Percentiles rank a stretch among this genome's conserved stretches.
Conservation (phyloP, 2,329 filamentous ascomycete genomes). For the Aspergillus tubingensis region DNA sequence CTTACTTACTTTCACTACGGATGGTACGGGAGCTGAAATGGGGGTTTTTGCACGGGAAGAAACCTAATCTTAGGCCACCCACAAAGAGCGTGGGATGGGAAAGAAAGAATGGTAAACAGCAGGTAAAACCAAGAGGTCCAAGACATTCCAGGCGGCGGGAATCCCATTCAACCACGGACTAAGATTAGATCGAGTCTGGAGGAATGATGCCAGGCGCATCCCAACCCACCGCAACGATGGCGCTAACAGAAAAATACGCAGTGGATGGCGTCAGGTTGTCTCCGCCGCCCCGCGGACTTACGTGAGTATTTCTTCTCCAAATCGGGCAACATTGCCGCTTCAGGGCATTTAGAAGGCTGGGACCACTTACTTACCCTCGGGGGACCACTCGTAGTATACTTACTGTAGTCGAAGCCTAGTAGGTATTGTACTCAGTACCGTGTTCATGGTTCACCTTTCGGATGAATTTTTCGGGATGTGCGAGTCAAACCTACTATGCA, state of each 20-base stretch:
- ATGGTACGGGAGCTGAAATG: not conserved
- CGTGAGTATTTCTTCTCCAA: not conserved
- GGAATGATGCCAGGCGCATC: not conserved
- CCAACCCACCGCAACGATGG: not conserved
- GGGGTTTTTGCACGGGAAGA: not conserved
- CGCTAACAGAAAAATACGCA: slow-evolving; percentile 1
- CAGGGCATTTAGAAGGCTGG: not conserved
- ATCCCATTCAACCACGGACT: not conserved
- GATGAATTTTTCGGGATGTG: too few species aligned
- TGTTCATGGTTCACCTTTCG: too few species aligned
- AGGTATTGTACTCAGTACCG: too few species aligned
- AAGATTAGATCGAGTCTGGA: not conserved
- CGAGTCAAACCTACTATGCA: too few species aligned
- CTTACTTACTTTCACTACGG: not conserved
- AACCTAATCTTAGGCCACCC: not conserved
- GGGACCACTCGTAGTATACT: not conserved
- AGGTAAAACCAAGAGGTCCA: not conserved
- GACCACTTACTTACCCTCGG: not conserved
- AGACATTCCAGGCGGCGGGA: not conserved
- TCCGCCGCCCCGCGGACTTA: not conserved
- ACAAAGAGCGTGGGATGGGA: not conserved
- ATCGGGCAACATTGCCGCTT: not conserved
- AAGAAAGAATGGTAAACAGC: not conserved
- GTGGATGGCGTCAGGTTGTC: not conserved
- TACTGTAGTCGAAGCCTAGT: too few species aligned